These are phyloP conservation scores for Amylostereum chailletii DNA, from an alignment of 1,284 basidiomycete species.

Conservation along the genomic window DNA sequence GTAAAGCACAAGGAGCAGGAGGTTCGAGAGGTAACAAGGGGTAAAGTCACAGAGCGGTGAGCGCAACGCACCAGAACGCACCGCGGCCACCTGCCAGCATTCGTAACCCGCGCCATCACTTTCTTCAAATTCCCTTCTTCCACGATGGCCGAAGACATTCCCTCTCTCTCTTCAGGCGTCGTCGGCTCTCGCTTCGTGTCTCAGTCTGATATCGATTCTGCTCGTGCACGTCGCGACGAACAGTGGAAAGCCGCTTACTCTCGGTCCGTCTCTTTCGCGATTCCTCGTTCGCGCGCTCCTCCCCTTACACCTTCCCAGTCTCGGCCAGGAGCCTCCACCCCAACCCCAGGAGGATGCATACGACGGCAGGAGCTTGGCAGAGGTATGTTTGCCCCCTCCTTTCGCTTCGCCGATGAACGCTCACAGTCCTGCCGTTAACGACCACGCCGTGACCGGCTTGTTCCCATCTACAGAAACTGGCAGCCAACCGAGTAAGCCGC, in stretches of 20 bases:
- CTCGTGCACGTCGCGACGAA: conserved; percentile 68
- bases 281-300: conserved; percentile 1
- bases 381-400: conserved; percentile 45
- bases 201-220: conserved; percentile 72
- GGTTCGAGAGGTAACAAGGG: too few species aligned
- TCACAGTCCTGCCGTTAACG: conserved; percentile 18
- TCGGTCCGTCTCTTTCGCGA: conserved; percentile 35
- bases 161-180: conserved; percentile 54
- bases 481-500: conserved; percentile 63
- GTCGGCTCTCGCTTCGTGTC: conserved; percentile 77
- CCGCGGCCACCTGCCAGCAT: too few species aligned
- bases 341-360: conserved; percentile 67
- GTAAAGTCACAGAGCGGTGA: too few species aligned
- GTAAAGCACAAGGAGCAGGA: too few species aligned
- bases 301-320: conserved; percentile 27
- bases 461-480: conserved; percentile 52
- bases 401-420: conserved; percentile 21
- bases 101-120: too few species aligned
- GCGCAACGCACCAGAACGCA: too few species aligned
- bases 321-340: conserved; percentile 84
- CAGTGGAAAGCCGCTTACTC: conserved; percentile 93
- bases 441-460: conserved; percentile 10
- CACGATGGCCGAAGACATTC: conserved; percentile 38
- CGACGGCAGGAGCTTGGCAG: conserved; percentile 84
- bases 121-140: neutral